Evolutionary conservation across 768 basidiomycete genomes (phyloP).

Genomic region (Podaxis sp.): DNA sequence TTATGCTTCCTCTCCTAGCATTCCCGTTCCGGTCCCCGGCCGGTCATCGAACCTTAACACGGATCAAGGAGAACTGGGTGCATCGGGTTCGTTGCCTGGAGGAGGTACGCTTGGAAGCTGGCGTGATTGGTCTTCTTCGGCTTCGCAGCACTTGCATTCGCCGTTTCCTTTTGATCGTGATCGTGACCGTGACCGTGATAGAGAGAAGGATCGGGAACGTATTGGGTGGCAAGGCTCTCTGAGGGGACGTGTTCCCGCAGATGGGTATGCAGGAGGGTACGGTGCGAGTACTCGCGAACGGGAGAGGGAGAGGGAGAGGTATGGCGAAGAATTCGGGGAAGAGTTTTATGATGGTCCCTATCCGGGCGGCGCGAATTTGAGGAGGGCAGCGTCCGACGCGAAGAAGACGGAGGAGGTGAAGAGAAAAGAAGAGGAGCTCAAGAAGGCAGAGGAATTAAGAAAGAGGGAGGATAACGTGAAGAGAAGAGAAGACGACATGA

Average conservation of each 20-base stretch:
- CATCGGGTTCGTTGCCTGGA: not conserved
- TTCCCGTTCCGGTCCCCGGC: conserved; percentile 9
- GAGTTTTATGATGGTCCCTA: conserved; percentile 6
- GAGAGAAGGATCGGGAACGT: conserved; percentile 1
- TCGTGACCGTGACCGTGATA: not conserved
- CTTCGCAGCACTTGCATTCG: not conserved
- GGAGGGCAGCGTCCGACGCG: conserved; percentile 5
- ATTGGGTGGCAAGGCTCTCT: not conserved
- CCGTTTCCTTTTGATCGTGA: not conserved
- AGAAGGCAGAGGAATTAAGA: conserved; percentile 21
- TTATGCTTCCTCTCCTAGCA: conserved; percentile 2
- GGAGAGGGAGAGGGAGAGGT: conserved; percentile 4
- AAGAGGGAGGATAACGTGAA: conserved; percentile 15
- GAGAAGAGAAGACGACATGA: conserved; percentile 17
- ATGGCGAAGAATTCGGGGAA: conserved; percentile 11
- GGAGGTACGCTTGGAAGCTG: not conserved
- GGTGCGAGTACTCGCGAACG: not conserved
- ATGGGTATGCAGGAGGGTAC: not conserved
- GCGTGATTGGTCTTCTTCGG: conserved; percentile 8
- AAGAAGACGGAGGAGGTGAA: conserved; percentile 17
- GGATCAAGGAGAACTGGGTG: not conserved
- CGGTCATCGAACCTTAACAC: not conserved
- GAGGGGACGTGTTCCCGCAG: not conserved
- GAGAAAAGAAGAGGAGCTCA: conserved; percentile 26
- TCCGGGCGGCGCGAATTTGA: not conserved